Evolutionary conservation across 768 basidiomycete species (phyloP).

Genomic region (Cytidiella melzeri): DNA sequence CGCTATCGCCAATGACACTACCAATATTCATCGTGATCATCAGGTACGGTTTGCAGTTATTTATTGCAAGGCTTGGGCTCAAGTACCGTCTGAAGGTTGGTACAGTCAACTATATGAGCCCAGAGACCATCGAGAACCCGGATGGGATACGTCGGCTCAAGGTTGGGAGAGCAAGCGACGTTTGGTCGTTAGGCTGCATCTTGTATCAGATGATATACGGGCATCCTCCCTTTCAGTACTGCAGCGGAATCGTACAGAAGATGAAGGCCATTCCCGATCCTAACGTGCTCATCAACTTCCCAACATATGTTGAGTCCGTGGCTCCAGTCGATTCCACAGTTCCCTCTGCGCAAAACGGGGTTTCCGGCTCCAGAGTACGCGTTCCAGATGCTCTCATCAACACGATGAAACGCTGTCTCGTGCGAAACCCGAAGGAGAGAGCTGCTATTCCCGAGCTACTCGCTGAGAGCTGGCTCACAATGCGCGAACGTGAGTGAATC

Average conservation of each 20-base stretch:
- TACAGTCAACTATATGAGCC: constrained; percentile 98
- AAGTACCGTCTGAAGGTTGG: constrained; percentile 58
- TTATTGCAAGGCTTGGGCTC: not conserved
- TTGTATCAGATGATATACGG: constrained; percentile 99
- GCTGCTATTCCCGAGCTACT: constrained; percentile 85
- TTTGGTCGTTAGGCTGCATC: constrained; percentile 98
- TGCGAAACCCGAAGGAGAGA: constrained; percentile 73
- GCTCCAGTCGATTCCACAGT: constrained; percentile 47
- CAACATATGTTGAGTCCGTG: constrained; percentile 36
- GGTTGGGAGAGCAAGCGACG: constrained; percentile 92
- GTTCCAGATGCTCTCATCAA: constrained; percentile 74
- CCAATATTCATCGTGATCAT: constrained; percentile 94
- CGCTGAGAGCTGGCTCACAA: constrained; percentile 71
- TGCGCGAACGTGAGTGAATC: constrained; percentile 46
- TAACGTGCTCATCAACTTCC: constrained; percentile 74
- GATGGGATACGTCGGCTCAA: constrained; percentile 87
- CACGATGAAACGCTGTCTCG: constrained; percentile 78
- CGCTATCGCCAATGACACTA: constrained; percentile 97
- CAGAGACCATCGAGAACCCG: constrained; percentile 88
- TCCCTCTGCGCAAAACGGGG: not conserved
- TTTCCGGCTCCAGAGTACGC: constrained; percentile 51
- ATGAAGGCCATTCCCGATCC: constrained; percentile 91
- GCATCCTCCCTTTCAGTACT: constrained; percentile 81
- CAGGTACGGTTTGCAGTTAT: constrained; percentile 48
- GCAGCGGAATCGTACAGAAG: constrained; percentile 73